Evolutionary conservation across 306 rosid genomes (phyloP).

Genomic region (Sphenostylis stenocarpa): DNA sequence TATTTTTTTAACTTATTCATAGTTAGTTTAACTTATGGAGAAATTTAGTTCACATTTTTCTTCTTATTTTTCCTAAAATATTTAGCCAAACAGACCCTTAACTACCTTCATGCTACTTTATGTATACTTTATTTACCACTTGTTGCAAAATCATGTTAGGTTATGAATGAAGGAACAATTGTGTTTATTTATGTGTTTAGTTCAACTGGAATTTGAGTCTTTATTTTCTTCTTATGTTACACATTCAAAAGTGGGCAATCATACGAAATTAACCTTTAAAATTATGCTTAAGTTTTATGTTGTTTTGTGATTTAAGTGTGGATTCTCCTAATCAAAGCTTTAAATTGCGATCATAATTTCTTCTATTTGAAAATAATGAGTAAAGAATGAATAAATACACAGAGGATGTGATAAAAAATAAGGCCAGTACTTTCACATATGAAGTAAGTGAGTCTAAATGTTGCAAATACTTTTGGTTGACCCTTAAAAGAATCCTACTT

Average conservation of each 20-base stretch:
- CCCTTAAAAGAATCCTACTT: neutral
- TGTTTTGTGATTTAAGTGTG: neutral
- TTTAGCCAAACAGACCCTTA: too few species aligned
- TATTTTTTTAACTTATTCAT: too few species aligned
- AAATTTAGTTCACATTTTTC: too few species aligned
- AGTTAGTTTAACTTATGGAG: too few species aligned
- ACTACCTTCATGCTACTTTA: neutral
- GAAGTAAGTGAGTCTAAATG: neutral
- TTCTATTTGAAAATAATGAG: neutral
- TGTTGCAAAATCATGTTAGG: neutral
- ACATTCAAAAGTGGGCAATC: too few species aligned
- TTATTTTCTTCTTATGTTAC: too few species aligned
- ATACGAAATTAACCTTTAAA: neutral
- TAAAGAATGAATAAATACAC: neutral
- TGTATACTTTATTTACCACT: neutral
- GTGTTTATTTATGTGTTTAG: too few species aligned
- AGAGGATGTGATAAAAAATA: neutral
- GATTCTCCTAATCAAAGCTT: neutral
- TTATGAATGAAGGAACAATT: neutral
- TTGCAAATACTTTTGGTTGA: neutral
- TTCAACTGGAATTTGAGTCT: too few species aligned
- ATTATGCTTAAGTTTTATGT: neutral
- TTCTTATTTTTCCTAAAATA: too few species aligned
- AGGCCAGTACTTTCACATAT: neutral
- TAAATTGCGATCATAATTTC: neutral